These are phyloP conservation scores for Pythium oligandrum DNA, from an alignment of 352 stramenopile species.

Conservation along the genomic window DNA sequence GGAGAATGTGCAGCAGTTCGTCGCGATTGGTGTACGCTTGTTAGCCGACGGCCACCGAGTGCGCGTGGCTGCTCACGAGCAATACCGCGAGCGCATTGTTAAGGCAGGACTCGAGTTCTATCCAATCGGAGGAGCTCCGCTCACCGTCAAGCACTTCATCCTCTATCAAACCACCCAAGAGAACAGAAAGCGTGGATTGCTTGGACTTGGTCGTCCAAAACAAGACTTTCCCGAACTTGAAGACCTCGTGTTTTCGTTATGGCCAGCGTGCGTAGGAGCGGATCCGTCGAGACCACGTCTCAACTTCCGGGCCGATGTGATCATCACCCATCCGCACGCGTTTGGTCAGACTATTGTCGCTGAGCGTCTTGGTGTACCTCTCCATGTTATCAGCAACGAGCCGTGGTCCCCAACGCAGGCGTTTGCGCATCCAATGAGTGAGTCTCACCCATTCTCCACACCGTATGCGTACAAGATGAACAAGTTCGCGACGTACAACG, in stretches of 20 bases:
- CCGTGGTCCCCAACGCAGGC: constrained; percentile 49
- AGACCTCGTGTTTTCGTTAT: constrained; percentile 52
- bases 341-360: constrained; percentile 61
- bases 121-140: constrained; percentile 45
- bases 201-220: constrained; percentile 21
- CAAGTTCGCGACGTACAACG: constrained; percentile 53
- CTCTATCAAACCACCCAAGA: constrained; percentile 33
- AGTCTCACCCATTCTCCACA: constrained; percentile 19
- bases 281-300: constrained; percentile 35
- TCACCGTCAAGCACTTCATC: constrained; percentile 44
- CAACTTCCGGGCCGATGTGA: constrained; percentile 59
- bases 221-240: constrained; percentile 45
- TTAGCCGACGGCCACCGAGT: constrained; percentile 84
- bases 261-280: constrained; percentile 43
- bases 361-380: constrained; percentile 60
- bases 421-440: constrained; percentile 50
- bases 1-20: constrained; percentile 68
- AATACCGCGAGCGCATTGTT: constrained; percentile 64
- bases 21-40: constrained; percentile 71
- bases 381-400: constrained; percentile 58
- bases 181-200: constrained; percentile 25
- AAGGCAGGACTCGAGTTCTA: constrained; percentile 62
- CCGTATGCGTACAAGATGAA: constrained; percentile 39
- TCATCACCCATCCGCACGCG: constrained; percentile 57
- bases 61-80: constrained; percentile 82